phyloP scores from a whole-genome alignment of 495 filamentous ascomycete species.

The Penicillium tannophilum region DNA sequence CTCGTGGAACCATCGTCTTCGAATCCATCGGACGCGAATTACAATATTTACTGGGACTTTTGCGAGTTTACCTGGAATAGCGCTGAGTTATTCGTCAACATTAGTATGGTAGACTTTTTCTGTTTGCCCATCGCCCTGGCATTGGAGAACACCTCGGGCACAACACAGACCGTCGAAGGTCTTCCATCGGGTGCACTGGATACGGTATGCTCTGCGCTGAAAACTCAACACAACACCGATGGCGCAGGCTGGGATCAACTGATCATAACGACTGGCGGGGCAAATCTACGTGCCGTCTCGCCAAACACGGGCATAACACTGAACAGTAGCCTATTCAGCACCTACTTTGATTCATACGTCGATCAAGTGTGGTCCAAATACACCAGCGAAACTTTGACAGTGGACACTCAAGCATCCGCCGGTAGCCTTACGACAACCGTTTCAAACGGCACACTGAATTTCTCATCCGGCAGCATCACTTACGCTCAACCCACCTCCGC shows the following conservation, averaged over 20 bases:
- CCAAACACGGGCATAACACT: slow-evolving; percentile 64
- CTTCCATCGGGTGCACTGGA: slow-evolving; percentile 59
- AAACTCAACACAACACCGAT: slow-evolving; percentile 55
- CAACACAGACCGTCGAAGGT: slow-evolving; percentile 58
- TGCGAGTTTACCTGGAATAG: slow-evolving; percentile 74
- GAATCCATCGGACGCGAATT: slow-evolving; percentile 67
- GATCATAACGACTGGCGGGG: slow-evolving; percentile 53
- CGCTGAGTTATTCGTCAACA: slow-evolving; percentile 71
- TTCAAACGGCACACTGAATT: slow-evolving; percentile 48
- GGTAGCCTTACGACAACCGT: slow-evolving; percentile 57
- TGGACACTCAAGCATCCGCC: slow-evolving; percentile 64
- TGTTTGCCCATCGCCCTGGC: slow-evolving; percentile 64
- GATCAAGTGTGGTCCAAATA: slow-evolving; percentile 66
- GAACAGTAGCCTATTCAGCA: slow-evolving; percentile 57
- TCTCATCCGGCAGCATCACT: slow-evolving; percentile 44
- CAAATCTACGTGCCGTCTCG: slow-evolving; percentile 61
- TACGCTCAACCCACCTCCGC: slow-evolving; percentile 59
- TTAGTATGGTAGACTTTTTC: slow-evolving; percentile 76
- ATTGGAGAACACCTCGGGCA: slow-evolving; percentile 55
- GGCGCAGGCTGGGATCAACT: slow-evolving; percentile 65
- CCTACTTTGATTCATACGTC: slow-evolving; percentile 67
- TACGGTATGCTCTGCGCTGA: slow-evolving; percentile 53
- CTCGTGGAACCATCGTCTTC: slow-evolving; percentile 72
- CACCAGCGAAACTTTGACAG: slow-evolving; percentile 43
- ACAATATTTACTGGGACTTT: slow-evolving; percentile 66